A percentile compares a stretch with the other conserved stretches of the same genome.
These are phyloP conservation scores for Polytrichum commune DNA, from an alignment of 225 moss, liverwort and hornwort genomes.

Conservation along the genomic window DNA sequence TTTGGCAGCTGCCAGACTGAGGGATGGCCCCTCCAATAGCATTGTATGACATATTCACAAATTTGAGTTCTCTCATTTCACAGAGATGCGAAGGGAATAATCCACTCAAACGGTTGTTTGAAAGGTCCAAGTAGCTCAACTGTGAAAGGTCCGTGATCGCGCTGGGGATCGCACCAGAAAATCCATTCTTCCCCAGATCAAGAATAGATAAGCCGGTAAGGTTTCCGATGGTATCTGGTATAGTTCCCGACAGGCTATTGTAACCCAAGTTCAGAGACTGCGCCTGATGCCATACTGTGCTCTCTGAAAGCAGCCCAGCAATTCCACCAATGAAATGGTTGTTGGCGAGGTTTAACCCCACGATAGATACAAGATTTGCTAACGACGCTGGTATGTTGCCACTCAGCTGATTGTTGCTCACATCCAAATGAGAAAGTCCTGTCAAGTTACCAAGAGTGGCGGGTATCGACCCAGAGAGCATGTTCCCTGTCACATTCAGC, in stretches of 20 bases:
- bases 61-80: conserved; percentile 27
- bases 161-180: conserved; percentile 51
- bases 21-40: conserved; percentile 32
- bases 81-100: conserved; percentile 48
- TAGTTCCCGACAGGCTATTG: conserved; percentile 44
- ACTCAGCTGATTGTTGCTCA: conserved; percentile 42
- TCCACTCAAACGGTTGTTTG: conserved; percentile 57
- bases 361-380: conserved; percentile 61
- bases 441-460: conserved; percentile 47
- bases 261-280: conserved; percentile 44
- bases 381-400: conserved; percentile 61
- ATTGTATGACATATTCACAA: conserved; percentile 48
- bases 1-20: conserved; percentile 27
- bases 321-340: conserved; percentile 60
- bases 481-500: conserved; percentile 55
- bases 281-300: conserved; percentile 51
- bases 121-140: conserved; percentile 50
- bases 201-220: conserved; percentile 51
- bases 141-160: conserved; percentile 50
- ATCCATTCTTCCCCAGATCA: conserved; percentile 44
- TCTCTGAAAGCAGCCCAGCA: conserved; percentile 47
- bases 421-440: conserved; percentile 39
- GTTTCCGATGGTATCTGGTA: conserved; percentile 48
- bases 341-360: conserved; percentile 46
- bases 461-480: conserved; percentile 49